phyloP scores from a whole-genome alignment of 192 early-diverging fungal species.

The Rhizoclosmatium sp. region DNA sequence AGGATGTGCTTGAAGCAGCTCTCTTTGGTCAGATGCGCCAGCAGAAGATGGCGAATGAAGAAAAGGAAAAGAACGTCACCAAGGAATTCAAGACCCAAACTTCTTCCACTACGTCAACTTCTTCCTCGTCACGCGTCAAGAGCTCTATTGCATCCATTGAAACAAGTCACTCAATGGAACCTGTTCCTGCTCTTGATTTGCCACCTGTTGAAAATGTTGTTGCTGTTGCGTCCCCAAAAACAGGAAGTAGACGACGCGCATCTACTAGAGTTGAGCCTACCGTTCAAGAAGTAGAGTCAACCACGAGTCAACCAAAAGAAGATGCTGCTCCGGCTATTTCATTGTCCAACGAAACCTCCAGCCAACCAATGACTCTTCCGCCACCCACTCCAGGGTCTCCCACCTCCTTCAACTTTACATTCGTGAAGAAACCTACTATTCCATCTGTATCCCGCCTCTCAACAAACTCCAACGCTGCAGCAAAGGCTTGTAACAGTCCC shows the following conservation, averaged over 20 bases:
- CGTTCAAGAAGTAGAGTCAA: too few relatives aligned
- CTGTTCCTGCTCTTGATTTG: neutral
- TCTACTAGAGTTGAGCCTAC: too few relatives aligned
- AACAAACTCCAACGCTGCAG: too few relatives aligned
- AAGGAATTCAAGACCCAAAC: neutral
- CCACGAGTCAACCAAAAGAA: too few relatives aligned
- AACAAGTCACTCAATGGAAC: neutral
- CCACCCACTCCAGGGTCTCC: too few relatives aligned
- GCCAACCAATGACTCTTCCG: too few relatives aligned
- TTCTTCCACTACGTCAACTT: neutral
- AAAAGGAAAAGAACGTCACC: neutral
- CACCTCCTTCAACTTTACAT: too few relatives aligned
- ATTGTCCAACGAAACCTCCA: too few relatives aligned
- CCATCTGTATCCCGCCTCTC: too few relatives aligned
- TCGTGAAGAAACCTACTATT: too few relatives aligned
- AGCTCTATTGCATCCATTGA: neutral
- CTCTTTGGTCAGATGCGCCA: neutral
- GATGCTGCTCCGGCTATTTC: too few relatives aligned
- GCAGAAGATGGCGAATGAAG: neutral
- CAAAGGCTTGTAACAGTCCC: too few relatives aligned
- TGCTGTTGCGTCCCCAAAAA: neutral
- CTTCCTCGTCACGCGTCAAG: neutral
- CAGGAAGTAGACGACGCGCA: neutral
- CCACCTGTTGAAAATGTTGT: neutral
- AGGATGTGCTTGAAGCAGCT: neutral